Evolutionary conservation across 2,329 filamentous ascomycete genomes (phyloP).

Genomic region (Cladorrhinum sp.): DNA sequence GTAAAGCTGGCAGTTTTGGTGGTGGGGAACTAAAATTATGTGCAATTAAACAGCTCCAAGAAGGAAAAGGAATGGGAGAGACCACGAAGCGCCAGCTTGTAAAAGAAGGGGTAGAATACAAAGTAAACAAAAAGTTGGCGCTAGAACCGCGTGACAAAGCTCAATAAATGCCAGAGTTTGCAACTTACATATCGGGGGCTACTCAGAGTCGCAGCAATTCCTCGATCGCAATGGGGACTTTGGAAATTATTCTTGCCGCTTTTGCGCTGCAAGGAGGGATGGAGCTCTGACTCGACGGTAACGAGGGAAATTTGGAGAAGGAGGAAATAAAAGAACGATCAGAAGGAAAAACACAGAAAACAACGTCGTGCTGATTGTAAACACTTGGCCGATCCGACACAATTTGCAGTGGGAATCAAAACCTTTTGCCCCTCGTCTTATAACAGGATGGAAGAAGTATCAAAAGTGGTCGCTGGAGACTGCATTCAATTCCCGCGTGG

Average conservation of each 20-base stretch:
- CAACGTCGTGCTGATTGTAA: neutral
- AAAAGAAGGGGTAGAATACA: neutral
- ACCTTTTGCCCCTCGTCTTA: neutral
- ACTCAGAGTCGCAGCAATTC: slow-evolving; percentile 1
- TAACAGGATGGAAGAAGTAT: neutral
- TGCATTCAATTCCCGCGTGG: neutral
- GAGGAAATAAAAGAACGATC: neutral
- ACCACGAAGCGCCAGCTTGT: neutral
- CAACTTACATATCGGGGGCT: slow-evolving; percentile 12
- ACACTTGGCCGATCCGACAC: neutral
- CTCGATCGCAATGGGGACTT: slow-evolving; percentile 10
- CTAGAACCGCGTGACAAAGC: neutral
- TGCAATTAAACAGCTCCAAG: slow-evolving; percentile 8
- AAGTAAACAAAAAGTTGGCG: slow-evolving; percentile 1
- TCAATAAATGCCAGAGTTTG: neutral
- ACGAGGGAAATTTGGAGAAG: slow-evolving; percentile 3
- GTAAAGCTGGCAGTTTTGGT: slow-evolving; percentile 1
- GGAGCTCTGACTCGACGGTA: slow-evolving; percentile 10
- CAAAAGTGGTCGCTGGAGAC: neutral
- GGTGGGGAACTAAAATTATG: slow-evolving; percentile 9
- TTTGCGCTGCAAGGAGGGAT: slow-evolving; percentile 8
- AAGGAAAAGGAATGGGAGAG: neutral
- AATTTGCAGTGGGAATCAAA: neutral
- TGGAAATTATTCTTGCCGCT: neutral
- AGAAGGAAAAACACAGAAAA: neutral